These are phyloP conservation scores for Chimonanthus praecox DNA, from an alignment of 164 flowering plant species.

Conservation along the genomic window DNA sequence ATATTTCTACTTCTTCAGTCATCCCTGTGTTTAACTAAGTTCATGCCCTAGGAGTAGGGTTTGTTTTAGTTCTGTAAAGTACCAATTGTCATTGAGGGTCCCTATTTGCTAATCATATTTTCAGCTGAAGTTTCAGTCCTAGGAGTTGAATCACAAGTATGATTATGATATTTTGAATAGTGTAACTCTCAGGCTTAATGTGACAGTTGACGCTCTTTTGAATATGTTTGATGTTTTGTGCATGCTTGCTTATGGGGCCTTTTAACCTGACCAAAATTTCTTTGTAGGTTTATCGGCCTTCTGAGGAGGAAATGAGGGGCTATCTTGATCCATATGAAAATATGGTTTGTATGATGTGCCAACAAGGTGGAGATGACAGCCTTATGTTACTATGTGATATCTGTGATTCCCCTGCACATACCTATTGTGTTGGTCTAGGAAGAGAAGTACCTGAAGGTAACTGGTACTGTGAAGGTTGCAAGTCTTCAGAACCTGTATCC, in stretches of 20 bases:
- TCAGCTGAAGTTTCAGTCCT: not conserved
- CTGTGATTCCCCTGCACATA: slow-evolving; percentile 99
- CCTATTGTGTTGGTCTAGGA: slow-evolving; percentile 95
- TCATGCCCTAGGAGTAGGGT: no score
- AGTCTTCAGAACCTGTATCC: slow-evolving; percentile 52
- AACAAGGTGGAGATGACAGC: slow-evolving; percentile 84
- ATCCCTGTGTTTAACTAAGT: no score
- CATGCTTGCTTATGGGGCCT: not conserved
- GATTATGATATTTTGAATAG: not conserved
- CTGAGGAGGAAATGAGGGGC: slow-evolving; percentile 90
- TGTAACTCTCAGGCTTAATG: no score
- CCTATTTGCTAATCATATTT: not conserved
- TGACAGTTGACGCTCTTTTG: not conserved
- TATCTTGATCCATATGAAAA: slow-evolving; percentile 87
- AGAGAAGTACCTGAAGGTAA: slow-evolving; percentile 94
- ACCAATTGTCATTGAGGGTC: not conserved
- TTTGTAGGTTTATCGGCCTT: slow-evolving; percentile 83
- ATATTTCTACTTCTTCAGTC: no score
- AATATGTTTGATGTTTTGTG: not conserved
- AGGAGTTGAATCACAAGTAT: not conserved
- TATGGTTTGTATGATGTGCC: slow-evolving; percentile 86
- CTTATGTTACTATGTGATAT: slow-evolving; percentile 94
- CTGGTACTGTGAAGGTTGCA: slow-evolving; percentile 94
- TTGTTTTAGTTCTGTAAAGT: not conserved
- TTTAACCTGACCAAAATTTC: slow-evolving; percentile 8